Evolutionary conservation across 441 rosid species (phyloP).

Genomic region (Macaranga tanarius): DNA sequence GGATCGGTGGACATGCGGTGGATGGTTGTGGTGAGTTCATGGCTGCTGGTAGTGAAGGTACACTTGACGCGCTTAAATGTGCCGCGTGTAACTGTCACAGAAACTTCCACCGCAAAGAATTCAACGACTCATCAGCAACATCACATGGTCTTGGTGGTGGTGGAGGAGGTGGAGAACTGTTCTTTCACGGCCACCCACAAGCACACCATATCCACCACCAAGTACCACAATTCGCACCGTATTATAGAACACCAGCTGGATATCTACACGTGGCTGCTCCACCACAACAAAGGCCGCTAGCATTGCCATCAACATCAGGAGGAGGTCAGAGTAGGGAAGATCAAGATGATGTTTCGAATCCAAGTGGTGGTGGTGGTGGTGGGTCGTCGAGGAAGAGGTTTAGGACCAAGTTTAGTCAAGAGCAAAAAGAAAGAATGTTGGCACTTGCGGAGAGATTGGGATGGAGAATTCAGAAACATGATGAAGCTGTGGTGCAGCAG

Average conservation of each 20-base stretch:
- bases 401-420: constrained; percentile 78
- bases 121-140: not conserved
- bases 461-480: constrained; percentile 88
- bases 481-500: constrained; percentile 72
- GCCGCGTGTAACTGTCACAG: constrained; percentile 98
- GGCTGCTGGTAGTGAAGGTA: constrained; percentile 82
- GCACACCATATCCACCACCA: constrained; percentile 18
- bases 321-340: constrained; percentile 54
- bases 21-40: constrained; percentile 93
- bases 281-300: constrained; percentile 25
- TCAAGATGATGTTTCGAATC: constrained; percentile 75
- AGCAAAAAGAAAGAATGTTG: constrained; percentile 86
- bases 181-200: constrained; percentile 21
- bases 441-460: constrained; percentile 73
- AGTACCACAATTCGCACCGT: constrained; percentile 26
- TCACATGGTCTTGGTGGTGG: constrained; percentile 1
- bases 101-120: constrained; percentile 92
- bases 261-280: constrained; percentile 25
- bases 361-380: constrained; percentile 59
- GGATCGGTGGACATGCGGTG: constrained; percentile 78
- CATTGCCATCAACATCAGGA: constrained; percentile 38
- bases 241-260: constrained; percentile 26
- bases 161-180: constrained; percentile 24
- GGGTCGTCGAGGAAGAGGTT: constrained; percentile 54
- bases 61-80: constrained; percentile 75